These are phyloP conservation scores for Podospora anserina DNA, from an alignment of 495 filamentous ascomycete species.

Conservation along the genomic window DNA sequence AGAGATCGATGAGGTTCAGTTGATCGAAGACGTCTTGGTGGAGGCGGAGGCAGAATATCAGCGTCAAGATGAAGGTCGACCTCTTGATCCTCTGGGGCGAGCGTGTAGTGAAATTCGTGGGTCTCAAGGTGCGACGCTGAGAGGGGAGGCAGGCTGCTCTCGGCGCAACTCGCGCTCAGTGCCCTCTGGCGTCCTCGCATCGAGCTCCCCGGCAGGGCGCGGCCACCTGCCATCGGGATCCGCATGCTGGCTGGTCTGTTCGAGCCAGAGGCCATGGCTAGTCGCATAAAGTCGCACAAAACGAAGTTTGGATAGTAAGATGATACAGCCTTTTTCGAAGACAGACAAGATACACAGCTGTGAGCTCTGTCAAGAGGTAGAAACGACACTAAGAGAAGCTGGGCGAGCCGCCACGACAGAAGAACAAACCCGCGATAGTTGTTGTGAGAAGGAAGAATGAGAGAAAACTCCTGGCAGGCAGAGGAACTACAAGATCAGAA, in stretches of 20 bases:
- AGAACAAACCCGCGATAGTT: not conserved
- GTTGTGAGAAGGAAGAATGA: not conserved
- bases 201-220: conserved; percentile 10
- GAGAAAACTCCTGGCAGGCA: not conserved
- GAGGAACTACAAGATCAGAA: not conserved
- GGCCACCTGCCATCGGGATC: conserved; percentile 16
- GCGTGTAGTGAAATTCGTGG: no score
- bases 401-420: not conserved
- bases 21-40: not conserved
- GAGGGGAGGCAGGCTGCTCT: not conserved
- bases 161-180: not conserved
- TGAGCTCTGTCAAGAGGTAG: not conserved
- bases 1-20: not conserved
- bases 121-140: no score
- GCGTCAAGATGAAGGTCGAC: not conserved
- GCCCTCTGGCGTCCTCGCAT: not conserved
- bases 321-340: not conserved
- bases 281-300: not conserved
- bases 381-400: not conserved
- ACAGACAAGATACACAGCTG: not conserved
- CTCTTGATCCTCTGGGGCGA: not conserved
- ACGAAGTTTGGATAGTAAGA: no score
- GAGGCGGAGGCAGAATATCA: not conserved
- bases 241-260: conserved; percentile 2
- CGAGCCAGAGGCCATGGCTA: not conserved